phyloP scores from a whole-genome alignment of 2,329 filamentous ascomycete species.

The Pyricularia grisea region DNA sequence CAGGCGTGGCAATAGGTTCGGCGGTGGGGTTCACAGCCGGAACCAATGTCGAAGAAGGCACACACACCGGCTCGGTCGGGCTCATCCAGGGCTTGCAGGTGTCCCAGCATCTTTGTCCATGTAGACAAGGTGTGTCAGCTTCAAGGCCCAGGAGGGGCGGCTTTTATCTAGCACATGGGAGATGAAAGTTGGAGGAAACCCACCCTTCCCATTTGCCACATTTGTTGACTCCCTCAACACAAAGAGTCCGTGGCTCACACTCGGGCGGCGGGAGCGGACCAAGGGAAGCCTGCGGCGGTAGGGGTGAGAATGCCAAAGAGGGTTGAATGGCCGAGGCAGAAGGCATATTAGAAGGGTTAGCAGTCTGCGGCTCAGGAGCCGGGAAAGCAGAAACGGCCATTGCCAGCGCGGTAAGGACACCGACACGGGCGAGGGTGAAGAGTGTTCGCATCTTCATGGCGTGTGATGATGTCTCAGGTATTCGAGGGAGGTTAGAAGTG shows the following conservation, averaged over 20 bases:
- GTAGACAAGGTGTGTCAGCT: background rate
- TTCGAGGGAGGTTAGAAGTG: background rate
- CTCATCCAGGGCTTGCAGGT: constrained; percentile 2
- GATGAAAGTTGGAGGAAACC: background rate
- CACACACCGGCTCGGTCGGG: background rate
- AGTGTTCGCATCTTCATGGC: background rate
- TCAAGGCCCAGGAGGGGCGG: background rate
- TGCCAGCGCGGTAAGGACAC: background rate
- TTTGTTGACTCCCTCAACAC: background rate
- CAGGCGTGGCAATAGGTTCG: background rate
- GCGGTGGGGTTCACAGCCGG: background rate
- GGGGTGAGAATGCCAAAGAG: background rate
- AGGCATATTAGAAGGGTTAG: background rate
- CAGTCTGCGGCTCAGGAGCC: background rate
- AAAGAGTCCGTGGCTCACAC: background rate
- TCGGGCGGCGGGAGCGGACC: background rate
- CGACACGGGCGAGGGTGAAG: background rate
- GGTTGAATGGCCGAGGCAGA: background rate
- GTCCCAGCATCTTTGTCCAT: background rate
- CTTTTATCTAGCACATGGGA: background rate
- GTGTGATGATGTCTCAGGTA: background rate
- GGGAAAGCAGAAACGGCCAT: background rate
- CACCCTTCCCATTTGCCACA: constrained; percentile 2
- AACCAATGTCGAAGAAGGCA: background rate
- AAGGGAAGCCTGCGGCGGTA: background rate